Conservation (phyloP, 2,329 filamentous ascomycete genomes). For the Ceratocystiopsis sp. region DNA sequence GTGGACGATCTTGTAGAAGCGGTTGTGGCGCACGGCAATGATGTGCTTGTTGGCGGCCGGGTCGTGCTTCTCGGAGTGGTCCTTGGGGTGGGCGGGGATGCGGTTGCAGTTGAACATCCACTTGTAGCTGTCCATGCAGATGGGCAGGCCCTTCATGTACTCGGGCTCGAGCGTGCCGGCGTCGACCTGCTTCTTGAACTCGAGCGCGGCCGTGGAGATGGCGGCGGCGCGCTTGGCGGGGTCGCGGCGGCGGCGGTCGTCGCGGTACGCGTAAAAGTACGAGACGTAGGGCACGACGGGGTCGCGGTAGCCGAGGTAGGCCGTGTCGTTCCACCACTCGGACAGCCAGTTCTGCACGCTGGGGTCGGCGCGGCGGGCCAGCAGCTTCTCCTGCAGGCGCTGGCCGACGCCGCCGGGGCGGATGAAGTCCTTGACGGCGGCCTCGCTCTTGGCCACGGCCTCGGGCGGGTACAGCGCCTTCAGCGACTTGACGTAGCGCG, state of each 20-base stretch:
- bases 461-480: conserved; percentile 52
- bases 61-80: conserved; percentile 70
- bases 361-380: conserved; percentile 63
- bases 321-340: conserved; percentile 96
- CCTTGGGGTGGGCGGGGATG: conserved; percentile 64
- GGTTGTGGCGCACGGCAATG: conserved; percentile 82
- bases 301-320: conserved; percentile 86
- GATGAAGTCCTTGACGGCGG: conserved; percentile 76
- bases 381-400: conserved; percentile 72
- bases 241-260: conserved; percentile 74
- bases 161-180: conserved; percentile 72
- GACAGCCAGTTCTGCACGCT: conserved; percentile 83
- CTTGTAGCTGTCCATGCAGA: conserved; percentile 96
- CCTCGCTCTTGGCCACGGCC: conserved; percentile 58
- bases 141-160: conserved; percentile 95
- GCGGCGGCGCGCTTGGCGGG: conserved; percentile 87
- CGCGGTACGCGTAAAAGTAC: conserved; percentile 97
- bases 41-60: conserved; percentile 62
- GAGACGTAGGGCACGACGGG: conserved; percentile 95
- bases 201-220: conserved; percentile 66
- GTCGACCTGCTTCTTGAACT: conserved; percentile 92
- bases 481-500: conserved; percentile 65
- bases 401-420: conserved; percentile 70
- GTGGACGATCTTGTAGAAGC: conserved; percentile 84
- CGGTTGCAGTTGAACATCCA: conserved; percentile 97